A percentile compares a stretch with the other conserved stretches of the same genome.
These are phyloP conservation scores for Fonsecaea erecta DNA, from an alignment of 2,329 filamentous ascomycete genomes.

Conservation along the genomic window DNA sequence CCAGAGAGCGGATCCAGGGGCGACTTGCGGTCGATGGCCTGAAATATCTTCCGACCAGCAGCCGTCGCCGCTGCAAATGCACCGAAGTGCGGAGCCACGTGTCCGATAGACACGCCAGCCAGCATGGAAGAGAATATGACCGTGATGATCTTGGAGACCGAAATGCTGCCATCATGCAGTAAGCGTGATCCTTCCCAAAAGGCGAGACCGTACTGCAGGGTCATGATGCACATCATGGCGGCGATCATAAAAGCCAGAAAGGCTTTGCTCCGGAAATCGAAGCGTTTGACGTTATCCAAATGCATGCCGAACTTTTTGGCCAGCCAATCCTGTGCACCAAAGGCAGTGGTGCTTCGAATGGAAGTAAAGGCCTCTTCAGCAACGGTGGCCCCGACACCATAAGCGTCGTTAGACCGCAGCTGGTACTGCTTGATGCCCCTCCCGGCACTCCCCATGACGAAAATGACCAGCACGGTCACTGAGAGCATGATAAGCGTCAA, in stretches of 20 bases:
- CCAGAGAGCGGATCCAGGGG: slow-evolving; percentile 77
- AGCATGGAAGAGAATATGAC: slow-evolving; percentile 6
- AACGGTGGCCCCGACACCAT: slow-evolving; percentile 57
- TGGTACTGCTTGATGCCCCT: slow-evolving; percentile 31
- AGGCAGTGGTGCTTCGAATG: slow-evolving; percentile 55
- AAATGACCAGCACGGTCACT: slow-evolving; percentile 52
- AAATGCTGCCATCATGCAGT: slow-evolving; percentile 50
- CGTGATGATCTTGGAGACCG: slow-evolving; percentile 60
- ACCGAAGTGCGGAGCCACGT: slow-evolving; percentile 20
- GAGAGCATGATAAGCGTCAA: slow-evolving; percentile 51
- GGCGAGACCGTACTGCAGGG: slow-evolving; percentile 75
- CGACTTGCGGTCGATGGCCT: slow-evolving; percentile 85
- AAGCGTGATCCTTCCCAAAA: slow-evolving; percentile 46
- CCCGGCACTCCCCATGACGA: slow-evolving; percentile 32
- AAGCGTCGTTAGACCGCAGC: slow-evolving; percentile 75
- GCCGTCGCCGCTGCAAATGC: slow-evolving; percentile 6
- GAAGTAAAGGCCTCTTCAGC: slow-evolving; percentile 57
- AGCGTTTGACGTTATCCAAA: slow-evolving; percentile 47
- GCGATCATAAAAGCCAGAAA: slow-evolving; percentile 68
- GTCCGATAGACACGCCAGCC: slow-evolving; percentile 10
- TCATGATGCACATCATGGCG: slow-evolving; percentile 80
- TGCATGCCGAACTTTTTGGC: slow-evolving; percentile 49
- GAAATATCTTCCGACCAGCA: slow-evolving; percentile 86
- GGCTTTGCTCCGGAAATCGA: slow-evolving; percentile 48
- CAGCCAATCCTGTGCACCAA: slow-evolving; percentile 51